Conservation (phyloP, 352 stramenopile species). For the Phytophthora aleatoria region DNA sequence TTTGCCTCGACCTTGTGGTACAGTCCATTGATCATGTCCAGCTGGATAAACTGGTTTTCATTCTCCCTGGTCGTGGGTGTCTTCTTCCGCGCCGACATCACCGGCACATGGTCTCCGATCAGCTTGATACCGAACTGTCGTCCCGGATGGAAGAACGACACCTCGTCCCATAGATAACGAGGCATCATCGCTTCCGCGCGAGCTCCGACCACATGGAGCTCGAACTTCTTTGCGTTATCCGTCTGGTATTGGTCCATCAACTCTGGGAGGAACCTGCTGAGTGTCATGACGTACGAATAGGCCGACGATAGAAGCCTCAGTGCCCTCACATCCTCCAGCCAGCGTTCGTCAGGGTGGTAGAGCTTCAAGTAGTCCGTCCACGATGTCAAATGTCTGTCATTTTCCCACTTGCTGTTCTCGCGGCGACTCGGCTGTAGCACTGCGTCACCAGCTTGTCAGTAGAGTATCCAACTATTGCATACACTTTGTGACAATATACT, state of each 20-base stretch:
- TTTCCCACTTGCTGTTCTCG: conserved; percentile 17
- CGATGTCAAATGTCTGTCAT: conserved; percentile 20
- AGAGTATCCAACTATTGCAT: conserved; percentile 1
- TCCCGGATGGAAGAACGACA: conserved; percentile 46
- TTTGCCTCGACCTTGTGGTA: conserved; percentile 52
- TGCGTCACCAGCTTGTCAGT: conserved; percentile 11
- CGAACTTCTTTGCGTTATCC: conserved; percentile 12
- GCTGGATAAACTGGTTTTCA: conserved; percentile 28
- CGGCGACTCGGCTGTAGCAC: conserved; percentile 39
- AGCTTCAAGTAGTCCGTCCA: conserved; percentile 58
- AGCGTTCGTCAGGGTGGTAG: conserved; percentile 38
- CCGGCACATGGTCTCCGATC: conserved; percentile 68
- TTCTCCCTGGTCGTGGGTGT: conserved; percentile 11
- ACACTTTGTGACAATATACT: conserved; percentile 12
- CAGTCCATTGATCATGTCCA: conserved; percentile 54
- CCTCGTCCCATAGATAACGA: conserved; percentile 67
- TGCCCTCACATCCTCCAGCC: conserved; percentile 37
- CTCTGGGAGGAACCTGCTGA: conserved; percentile 47
- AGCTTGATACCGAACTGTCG: conserved; percentile 54
- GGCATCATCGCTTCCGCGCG: conserved; percentile 81
- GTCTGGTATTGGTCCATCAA: conserved; percentile 14
- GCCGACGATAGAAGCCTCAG: conserved; percentile 64
- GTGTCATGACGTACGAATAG: conserved; percentile 75
- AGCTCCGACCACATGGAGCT: conserved; percentile 67
- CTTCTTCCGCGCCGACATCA: conserved; percentile 37